Evolutionary conservation across 495 filamentous ascomycete genomes (phyloP).

Genomic region (Polyplosphaeria fusca): DNA sequence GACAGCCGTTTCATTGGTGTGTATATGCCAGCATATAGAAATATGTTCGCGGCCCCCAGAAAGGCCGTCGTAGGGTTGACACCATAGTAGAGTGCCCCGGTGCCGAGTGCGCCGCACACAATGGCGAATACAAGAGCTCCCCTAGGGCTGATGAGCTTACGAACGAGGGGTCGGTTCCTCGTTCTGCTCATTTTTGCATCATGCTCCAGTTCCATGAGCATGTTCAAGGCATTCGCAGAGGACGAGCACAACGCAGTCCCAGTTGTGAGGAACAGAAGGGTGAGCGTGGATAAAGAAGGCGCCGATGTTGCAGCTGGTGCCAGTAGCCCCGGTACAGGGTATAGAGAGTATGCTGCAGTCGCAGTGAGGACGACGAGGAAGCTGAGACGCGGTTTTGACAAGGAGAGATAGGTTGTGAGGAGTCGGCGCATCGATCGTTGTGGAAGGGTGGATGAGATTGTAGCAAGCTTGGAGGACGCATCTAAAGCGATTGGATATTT

Average conservation of each 20-base stretch:
- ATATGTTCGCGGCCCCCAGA: constrained; percentile 79
- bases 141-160: constrained; percentile 70
- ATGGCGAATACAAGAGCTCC: constrained; percentile 79
- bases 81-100: constrained; percentile 72
- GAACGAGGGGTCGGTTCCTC: constrained; percentile 81
- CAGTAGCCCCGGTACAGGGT: constrained; percentile 76
- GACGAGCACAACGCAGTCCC: constrained; percentile 84
- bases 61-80: constrained; percentile 91
- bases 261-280: constrained; percentile 84
- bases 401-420: constrained; percentile 80
- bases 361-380: constrained; percentile 88
- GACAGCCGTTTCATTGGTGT: constrained; percentile 87
- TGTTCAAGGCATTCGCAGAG: constrained; percentile 91
- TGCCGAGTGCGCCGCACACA: constrained; percentile 62
- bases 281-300: constrained; percentile 83
- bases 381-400: constrained; percentile 91
- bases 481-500: constrained; percentile 62
- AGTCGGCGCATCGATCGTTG: constrained; percentile 67
- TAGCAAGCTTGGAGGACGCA: constrained; percentile 77
- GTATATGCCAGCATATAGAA: constrained; percentile 85
- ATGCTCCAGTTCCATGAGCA: constrained; percentile 88
- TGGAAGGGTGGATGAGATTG: constrained; percentile 64
- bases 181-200: constrained; percentile 93
- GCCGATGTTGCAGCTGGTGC: constrained; percentile 66
- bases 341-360: constrained; percentile 87